Conservation (phyloP, 805 yeast species). For the Saccharomycopsis sp. region DNA sequence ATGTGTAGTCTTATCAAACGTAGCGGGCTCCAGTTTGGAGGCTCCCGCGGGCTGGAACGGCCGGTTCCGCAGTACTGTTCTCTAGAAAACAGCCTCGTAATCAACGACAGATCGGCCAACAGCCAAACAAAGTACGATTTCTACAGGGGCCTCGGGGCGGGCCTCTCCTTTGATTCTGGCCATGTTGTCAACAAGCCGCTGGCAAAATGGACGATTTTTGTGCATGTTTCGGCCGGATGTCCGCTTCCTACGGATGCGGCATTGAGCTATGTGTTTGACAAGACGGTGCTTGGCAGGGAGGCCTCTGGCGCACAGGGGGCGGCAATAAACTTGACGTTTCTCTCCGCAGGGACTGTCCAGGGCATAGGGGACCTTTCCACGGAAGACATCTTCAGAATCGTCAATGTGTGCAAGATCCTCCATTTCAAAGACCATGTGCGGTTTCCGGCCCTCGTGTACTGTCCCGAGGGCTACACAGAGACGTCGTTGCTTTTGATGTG, state of each 20-base stretch:
- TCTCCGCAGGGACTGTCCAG: slow-evolving; percentile 71
- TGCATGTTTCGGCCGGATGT: slow-evolving; percentile 5
- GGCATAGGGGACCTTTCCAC: slow-evolving; percentile 65
- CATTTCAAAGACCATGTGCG: slow-evolving; percentile 35
- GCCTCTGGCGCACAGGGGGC: slow-evolving; percentile 6
- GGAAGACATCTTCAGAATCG: slow-evolving; percentile 54
- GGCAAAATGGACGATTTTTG: slow-evolving; percentile 7
- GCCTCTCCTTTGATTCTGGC: slow-evolving; percentile 26
- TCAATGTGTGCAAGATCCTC: slow-evolving; percentile 64
- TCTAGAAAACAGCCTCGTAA: slow-evolving; percentile 13
- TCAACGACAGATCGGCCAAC: background rate
- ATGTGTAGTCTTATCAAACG: slow-evolving; percentile 25
- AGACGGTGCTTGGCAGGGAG: background rate
- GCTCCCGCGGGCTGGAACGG: background rate
- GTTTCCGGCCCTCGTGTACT: slow-evolving; percentile 53
- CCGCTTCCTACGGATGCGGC: slow-evolving; percentile 6
- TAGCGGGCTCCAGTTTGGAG: background rate
- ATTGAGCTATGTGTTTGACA: slow-evolving; percentile 6
- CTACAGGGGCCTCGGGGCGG: slow-evolving; percentile 31
- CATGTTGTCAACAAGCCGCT: background rate
- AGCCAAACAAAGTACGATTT: slow-evolving; percentile 10
- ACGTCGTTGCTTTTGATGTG: slow-evolving; percentile 70
- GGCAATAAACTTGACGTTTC: slow-evolving; percentile 47
- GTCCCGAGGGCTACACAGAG: slow-evolving; percentile 91
- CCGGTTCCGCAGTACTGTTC: slow-evolving; percentile 13